phyloP scores from a whole-genome alignment of 2,329 filamentous ascomycete species.

The Nectriaceae sp. region DNA sequence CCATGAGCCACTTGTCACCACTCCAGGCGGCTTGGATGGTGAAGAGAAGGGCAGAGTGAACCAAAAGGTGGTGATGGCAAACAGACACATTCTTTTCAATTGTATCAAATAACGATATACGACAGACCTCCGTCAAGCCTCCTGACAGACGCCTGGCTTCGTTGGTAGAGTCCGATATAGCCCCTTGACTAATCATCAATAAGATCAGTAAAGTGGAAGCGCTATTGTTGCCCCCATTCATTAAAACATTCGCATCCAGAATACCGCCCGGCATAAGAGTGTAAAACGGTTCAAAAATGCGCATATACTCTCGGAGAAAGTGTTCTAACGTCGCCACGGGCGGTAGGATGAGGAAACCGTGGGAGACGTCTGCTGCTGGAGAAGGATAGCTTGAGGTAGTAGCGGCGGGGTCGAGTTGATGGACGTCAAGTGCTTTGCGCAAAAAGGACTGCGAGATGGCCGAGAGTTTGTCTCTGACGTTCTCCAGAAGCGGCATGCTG shows the following conservation, averaged over 20 bases:
- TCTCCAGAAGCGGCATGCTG: background rate
- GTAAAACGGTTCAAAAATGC: background rate
- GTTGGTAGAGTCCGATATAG: background rate
- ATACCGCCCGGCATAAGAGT: background rate
- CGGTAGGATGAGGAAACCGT: background rate
- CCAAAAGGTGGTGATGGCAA: background rate
- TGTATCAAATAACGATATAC: background rate
- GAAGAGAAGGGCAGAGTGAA: background rate
- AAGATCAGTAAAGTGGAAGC: background rate
- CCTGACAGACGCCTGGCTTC: background rate
- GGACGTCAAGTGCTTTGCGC: background rate
- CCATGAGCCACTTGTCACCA: background rate
- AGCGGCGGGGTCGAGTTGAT: background rate
- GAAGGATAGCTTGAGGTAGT: background rate
- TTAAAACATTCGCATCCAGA: background rate
- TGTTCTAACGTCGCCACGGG: background rate
- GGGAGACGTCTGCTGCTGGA: background rate
- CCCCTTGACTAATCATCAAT: background rate
- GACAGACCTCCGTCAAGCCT: background rate
- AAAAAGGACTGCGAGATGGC: background rate
- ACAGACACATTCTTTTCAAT: background rate
- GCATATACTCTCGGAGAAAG: slow-evolving; percentile 1
- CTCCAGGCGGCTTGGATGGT: background rate
- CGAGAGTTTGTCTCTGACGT: background rate
- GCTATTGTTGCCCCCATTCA: background rate